These are phyloP conservation scores for Kodamaea sp. DNA, from an alignment of 1,139 yeast species.

Conservation along the genomic window DNA sequence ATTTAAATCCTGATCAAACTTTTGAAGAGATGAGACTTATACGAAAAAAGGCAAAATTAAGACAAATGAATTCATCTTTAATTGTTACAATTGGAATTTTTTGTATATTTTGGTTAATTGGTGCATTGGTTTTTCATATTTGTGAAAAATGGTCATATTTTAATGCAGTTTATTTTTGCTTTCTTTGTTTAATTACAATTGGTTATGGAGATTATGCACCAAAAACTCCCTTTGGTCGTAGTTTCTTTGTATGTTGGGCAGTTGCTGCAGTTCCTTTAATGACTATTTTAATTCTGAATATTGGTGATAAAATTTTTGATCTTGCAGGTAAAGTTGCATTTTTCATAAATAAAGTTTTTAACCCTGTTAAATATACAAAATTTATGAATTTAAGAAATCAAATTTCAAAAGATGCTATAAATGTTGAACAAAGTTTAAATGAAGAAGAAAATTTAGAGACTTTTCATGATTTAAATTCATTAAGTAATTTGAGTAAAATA, in stretches of 20 bases:
- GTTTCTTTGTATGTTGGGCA: slow-evolving; percentile 77
- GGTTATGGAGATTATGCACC: slow-evolving; percentile 84
- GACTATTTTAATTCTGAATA: slow-evolving; percentile 73
- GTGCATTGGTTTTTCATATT: slow-evolving; percentile 58
- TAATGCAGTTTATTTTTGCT: slow-evolving; percentile 66
- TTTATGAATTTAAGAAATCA: slow-evolving; percentile 6
- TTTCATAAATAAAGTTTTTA: slow-evolving; percentile 8
- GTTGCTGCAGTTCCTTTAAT: slow-evolving; percentile 78
- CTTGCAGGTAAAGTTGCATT: slow-evolving; percentile 18
- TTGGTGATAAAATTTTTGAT: slow-evolving; percentile 60
- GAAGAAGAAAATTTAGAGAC: slow-evolving; percentile 1
- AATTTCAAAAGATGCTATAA: slow-evolving; percentile 9
- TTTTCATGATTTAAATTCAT: no score
- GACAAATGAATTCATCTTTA: slow-evolving; percentile 33
- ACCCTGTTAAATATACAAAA: not conserved
- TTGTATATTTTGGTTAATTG: slow-evolving; percentile 62
- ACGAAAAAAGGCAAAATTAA: slow-evolving; percentile 33
- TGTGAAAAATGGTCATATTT: slow-evolving; percentile 71
- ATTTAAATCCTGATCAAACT: slow-evolving; percentile 35
- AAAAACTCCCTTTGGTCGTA: slow-evolving; percentile 56
- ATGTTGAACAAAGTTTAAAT: slow-evolving; percentile 15
- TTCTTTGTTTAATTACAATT: slow-evolving; percentile 70
- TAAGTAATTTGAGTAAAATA: not conserved
- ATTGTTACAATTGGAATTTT: slow-evolving; percentile 44
- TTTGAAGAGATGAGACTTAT: slow-evolving; percentile 54